Conservation (phyloP, 2,329 filamentous ascomycete species). For the Ilyonectria sp. region DNA sequence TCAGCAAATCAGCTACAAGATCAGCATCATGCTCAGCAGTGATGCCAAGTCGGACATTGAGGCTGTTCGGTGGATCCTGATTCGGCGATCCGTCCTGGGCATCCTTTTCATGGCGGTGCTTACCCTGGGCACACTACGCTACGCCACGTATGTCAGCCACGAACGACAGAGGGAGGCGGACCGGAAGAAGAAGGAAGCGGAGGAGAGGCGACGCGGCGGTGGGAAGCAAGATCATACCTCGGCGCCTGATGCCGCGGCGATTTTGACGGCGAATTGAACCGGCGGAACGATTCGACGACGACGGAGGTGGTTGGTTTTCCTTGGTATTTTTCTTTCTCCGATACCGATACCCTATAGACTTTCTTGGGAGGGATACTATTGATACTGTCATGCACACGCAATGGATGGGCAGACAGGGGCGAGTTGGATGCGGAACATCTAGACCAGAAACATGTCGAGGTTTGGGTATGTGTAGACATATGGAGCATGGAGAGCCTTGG, state of each 20-base stretch:
- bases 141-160: conserved; percentile 70
- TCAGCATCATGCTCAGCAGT: conserved; percentile 89
- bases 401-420: background rate
- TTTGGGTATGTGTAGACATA: conserved; percentile 1
- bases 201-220: conserved; percentile 59
- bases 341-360: conserved; percentile 50
- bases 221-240: conserved; percentile 63
- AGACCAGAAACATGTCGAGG: conserved; percentile 2
- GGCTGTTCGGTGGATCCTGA: conserved; percentile 88
- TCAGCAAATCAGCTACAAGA: conserved; percentile 96
- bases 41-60: conserved; percentile 95
- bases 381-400: conserved; percentile 15
- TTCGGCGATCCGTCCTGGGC: conserved; percentile 74
- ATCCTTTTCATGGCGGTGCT: conserved; percentile 77
- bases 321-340: conserved; percentile 41
- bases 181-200: conserved; percentile 59
- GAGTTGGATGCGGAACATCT: background rate
- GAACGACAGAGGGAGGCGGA: conserved; percentile 64
- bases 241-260: conserved; percentile 69
- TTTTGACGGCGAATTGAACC: conserved; percentile 69
- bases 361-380: conserved; percentile 27
- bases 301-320: conserved; percentile 32
- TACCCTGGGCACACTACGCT: conserved; percentile 72
- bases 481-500: conserved; percentile 21
- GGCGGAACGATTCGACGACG: conserved; percentile 3